Conservation (phyloP, 805 yeast genomes). For the Kregervanrija fluxuum region DNA sequence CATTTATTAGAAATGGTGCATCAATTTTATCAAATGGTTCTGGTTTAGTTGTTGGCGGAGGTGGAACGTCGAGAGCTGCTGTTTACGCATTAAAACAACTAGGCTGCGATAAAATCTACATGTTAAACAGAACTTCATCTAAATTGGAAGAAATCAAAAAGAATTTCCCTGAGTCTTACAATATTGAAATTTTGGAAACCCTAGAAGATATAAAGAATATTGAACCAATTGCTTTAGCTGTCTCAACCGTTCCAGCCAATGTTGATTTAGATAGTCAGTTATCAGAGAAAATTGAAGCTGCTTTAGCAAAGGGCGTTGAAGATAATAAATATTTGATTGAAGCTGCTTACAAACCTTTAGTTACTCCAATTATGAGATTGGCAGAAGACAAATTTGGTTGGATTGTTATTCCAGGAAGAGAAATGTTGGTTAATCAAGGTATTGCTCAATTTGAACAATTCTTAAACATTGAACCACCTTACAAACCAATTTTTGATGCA, state of each 20-base stretch:
- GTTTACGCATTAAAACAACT: constrained; percentile 72
- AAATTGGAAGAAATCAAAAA: constrained; percentile 54
- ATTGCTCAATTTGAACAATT: constrained; percentile 76
- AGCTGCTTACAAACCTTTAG: constrained; percentile 88
- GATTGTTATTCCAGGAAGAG: constrained; percentile 85
- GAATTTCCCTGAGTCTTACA: constrained; percentile 50
- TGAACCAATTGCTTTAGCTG: constrained; percentile 50
- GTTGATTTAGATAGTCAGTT: constrained; percentile 52
- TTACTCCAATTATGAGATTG: constrained; percentile 78
- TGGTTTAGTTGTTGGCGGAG: constrained; percentile 91
- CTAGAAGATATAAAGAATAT: constrained; percentile 36
- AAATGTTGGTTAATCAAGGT: constrained; percentile 92
- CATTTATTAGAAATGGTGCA: constrained; percentile 60
- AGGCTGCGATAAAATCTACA: constrained; percentile 71
- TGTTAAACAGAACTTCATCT: constrained; percentile 71
- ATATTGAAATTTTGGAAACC: constrained; percentile 50
- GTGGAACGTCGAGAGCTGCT: constrained; percentile 97
- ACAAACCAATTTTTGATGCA: constrained; percentile 51
- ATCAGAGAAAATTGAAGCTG: constrained; percentile 38
- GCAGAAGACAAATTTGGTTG: constrained; percentile 60
- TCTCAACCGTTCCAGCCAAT: constrained; percentile 82
- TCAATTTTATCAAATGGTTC: constrained; percentile 34
- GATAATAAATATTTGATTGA: constrained; percentile 63
- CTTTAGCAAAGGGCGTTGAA: constrained; percentile 35
- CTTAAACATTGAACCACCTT: constrained; percentile 63